phyloP scores from a whole-genome alignment of 192 early-diverging fungal genomes.

The Allomyces macrogynus region DNA sequence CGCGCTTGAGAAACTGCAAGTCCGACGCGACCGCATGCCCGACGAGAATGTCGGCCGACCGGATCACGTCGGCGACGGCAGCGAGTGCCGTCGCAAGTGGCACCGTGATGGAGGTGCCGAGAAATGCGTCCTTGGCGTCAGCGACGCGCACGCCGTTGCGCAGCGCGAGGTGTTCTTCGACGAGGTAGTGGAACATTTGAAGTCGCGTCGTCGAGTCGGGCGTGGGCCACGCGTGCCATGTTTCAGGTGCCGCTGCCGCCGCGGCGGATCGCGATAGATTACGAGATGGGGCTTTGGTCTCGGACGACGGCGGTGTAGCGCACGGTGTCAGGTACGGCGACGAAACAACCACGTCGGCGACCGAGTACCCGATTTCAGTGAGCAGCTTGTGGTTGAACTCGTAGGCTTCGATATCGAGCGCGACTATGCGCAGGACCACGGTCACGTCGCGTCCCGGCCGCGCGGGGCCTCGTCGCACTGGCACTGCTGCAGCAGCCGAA shows the following conservation, averaged over 20 bases:
- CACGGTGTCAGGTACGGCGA: too few species aligned
- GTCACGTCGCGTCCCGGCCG: conserved; percentile 3
- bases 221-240: neutral
- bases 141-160: neutral
- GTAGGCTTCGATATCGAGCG: neutral
- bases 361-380: neutral
- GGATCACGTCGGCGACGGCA: neutral
- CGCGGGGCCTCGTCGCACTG: neutral
- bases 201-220: neutral
- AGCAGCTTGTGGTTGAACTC: neutral
- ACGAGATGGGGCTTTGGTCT: too few species aligned
- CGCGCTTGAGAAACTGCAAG: neutral
- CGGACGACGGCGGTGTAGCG: neutral
- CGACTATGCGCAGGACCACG: neutral
- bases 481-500: too few species aligned
- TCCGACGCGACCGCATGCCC: neutral
- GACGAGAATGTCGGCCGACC: neutral
- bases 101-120: neutral
- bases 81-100: neutral
- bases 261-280: too few species aligned
- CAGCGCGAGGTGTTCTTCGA: neutral
- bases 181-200: neutral
- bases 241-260: too few species aligned
- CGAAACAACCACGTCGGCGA: neutral
- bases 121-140: neutral